phyloP scores from a whole-genome alignment of 345 rosid genomes.

The Populus nigra region DNA sequence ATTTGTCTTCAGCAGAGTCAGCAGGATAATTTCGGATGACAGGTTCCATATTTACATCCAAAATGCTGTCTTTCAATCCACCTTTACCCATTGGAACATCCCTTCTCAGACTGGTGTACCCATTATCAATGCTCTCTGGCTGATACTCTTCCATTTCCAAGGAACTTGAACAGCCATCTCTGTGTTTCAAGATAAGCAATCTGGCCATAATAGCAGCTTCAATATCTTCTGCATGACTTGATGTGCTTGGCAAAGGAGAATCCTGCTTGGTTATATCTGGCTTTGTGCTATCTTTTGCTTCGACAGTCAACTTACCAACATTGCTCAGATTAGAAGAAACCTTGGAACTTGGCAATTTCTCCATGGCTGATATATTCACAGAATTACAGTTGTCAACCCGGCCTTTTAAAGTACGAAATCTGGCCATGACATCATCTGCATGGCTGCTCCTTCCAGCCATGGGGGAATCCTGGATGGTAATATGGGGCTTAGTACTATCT shows the following conservation, averaged over 20 bases:
- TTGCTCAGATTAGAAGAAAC: constrained; percentile 8
- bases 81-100: background rate
- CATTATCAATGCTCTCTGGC: constrained; percentile 16
- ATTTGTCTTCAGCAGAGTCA: constrained; percentile 8
- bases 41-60: constrained; percentile 12
- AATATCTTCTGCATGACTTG: constrained; percentile 20
- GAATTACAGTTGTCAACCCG: constrained; percentile 20
- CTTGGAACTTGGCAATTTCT: constrained; percentile 12
- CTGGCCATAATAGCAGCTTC: constrained; percentile 46
- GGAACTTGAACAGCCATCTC: constrained; percentile 28
- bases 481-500: constrained; percentile 4
- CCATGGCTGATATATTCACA: constrained; percentile 12
- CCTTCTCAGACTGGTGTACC: constrained; percentile 18
- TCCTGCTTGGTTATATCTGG: constrained; percentile 5
- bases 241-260: constrained; percentile 7
- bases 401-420: constrained; percentile 47
- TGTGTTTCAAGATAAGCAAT: constrained; percentile 38
- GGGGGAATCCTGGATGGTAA: constrained; percentile 26
- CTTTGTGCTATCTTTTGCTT: constrained; percentile 19
- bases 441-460: constrained; percentile 17
- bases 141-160: constrained; percentile 20
- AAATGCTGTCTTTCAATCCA: constrained; percentile 6
- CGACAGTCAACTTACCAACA: constrained; percentile 29
- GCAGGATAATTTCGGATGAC: background rate
- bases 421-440: constrained; percentile 52